These are phyloP conservation scores for Ailanthus altissimus DNA, from an alignment of 345 rosid genomes.

Conservation along the genomic window DNA sequence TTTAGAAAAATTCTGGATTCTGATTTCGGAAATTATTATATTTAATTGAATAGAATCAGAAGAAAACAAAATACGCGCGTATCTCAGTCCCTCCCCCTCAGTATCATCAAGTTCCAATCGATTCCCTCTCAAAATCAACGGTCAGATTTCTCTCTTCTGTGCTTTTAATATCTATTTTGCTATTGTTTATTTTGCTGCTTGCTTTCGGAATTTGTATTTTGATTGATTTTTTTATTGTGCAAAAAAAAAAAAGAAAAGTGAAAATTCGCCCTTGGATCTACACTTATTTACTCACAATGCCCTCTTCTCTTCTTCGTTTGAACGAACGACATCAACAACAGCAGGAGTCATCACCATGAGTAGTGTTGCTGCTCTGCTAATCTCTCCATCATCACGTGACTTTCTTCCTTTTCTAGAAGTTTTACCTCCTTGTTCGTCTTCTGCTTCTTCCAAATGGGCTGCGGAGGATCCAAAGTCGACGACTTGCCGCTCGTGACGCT, in stretches of 20 bases:
- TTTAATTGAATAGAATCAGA: background rate
- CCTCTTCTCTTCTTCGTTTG: constrained; percentile 20
- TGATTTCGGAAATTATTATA: constrained; percentile 9
- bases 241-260: background rate
- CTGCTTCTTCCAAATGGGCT: constrained; percentile 56
- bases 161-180: background rate
- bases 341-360: constrained; percentile 26
- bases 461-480: constrained; percentile 88
- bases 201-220: constrained; percentile 8
- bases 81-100: constrained; percentile 19
- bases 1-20: too few species aligned
- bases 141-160: constrained; percentile 35
- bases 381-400: constrained; percentile 3
- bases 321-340: background rate
- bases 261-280: constrained; percentile 21
- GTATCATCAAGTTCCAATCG: constrained; percentile 27
- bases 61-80: constrained; percentile 11
- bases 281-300: constrained; percentile 27
- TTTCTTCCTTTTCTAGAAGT: background rate
- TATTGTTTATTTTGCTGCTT: constrained; percentile 6
- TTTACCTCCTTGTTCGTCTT: background rate
- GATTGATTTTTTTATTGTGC: background rate
- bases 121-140: constrained; percentile 37
- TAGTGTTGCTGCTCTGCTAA: constrained; percentile 2
- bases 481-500: constrained; percentile 69